Conservation (phyloP, 495 filamentous ascomycete genomes). For the Hyaloscypha variabilis region DNA sequence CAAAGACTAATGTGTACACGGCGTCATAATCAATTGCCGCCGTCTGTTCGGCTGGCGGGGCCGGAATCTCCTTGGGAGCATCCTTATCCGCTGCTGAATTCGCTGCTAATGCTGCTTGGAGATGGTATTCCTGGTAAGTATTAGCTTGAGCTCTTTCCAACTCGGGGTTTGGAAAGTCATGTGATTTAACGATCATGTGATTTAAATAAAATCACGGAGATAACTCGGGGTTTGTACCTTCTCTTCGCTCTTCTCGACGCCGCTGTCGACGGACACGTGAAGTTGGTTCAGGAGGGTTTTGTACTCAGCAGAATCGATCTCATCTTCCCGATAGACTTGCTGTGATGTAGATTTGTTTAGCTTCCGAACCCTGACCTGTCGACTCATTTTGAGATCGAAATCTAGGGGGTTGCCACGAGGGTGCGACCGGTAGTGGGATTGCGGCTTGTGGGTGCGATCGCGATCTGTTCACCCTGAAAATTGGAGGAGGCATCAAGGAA, state of each 20-base stretch:
- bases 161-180: constrained; percentile 30
- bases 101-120: constrained; percentile 87
- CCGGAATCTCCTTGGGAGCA: constrained; percentile 79
- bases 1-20: constrained; percentile 78
- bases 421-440: background rate
- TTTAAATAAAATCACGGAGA: background rate
- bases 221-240: constrained; percentile 72
- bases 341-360: constrained; percentile 85
- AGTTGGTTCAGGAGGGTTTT: constrained; percentile 44
- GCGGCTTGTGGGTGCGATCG: constrained; percentile 9
- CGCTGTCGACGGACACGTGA: constrained; percentile 77
- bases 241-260: constrained; percentile 95
- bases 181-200: constrained; percentile 25
- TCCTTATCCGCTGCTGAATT: constrained; percentile 72
- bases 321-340: constrained; percentile 81
- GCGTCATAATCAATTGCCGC: constrained; percentile 82
- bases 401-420: background rate
- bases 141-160: constrained; percentile 25
- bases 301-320: constrained; percentile 78
- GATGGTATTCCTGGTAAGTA: constrained; percentile 87
- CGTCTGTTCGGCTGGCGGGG: constrained; percentile 75
- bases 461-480: constrained; percentile 49
- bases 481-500: constrained; percentile 41
- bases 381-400: constrained; percentile 2
- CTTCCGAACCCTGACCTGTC: constrained; percentile 73